A percentile compares a stretch with the other conserved stretches of the same genome.
phyloP scores from a whole-genome alignment of 257 asterid genomes.

The Cinchona pubescens region DNA sequence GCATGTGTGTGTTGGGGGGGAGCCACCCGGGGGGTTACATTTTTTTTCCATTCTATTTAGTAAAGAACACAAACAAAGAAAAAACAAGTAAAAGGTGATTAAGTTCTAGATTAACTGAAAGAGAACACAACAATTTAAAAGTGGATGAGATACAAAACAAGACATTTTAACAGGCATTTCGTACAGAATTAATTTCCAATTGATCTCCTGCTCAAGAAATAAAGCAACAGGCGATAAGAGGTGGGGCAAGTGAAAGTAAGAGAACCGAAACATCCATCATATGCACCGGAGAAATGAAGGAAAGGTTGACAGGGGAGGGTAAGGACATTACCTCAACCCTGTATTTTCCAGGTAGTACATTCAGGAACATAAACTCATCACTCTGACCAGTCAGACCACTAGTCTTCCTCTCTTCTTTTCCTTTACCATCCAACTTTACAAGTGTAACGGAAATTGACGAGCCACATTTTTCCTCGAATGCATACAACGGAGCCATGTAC shows the following conservation, averaged over 20 bases:
- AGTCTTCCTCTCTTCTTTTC: conserved; percentile 46
- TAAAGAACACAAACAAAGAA: neutral
- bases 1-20: too few species aligned
- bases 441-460: conserved; percentile 70
- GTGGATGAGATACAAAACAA: neutral
- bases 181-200: neutral
- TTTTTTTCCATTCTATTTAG: neutral
- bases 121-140: neutral
- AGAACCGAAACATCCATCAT: neutral
- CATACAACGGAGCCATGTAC: conserved; percentile 77
- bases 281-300: neutral
- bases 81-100: neutral
- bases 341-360: conserved; percentile 88
- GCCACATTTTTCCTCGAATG: conserved; percentile 79
- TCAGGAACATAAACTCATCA: conserved; percentile 61
- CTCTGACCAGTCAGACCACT: conserved; percentile 56
- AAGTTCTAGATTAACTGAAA: neutral
- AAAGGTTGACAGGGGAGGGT: conserved; percentile 16
- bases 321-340: conserved; percentile 72
- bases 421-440: conserved; percentile 55
- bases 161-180: neutral
- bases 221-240: neutral
- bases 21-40: neutral
- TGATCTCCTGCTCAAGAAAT: neutral
- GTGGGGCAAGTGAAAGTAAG: neutral